These are phyloP conservation scores for Kluyveromyces dobzhanskii DNA, from an alignment of 805 yeast species.

Conservation along the genomic window DNA sequence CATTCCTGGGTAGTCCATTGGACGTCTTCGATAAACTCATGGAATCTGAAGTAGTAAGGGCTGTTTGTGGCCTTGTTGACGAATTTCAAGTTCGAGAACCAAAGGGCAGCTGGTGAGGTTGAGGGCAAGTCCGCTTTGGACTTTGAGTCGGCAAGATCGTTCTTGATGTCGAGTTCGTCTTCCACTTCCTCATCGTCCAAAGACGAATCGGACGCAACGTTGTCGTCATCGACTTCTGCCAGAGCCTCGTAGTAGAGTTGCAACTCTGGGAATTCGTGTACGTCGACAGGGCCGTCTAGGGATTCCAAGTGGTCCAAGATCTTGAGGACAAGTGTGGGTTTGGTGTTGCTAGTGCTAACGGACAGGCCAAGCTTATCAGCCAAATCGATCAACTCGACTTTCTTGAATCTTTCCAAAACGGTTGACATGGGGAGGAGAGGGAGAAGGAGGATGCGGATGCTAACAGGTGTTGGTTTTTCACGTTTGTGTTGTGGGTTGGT, in stretches of 20 bases:
- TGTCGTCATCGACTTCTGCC: slow-evolving; percentile 6
- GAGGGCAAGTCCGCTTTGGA: slow-evolving; percentile 11
- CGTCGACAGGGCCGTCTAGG: slow-evolving; percentile 16
- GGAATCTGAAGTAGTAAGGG: slow-evolving; percentile 16
- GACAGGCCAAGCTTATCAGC: slow-evolving; percentile 18
- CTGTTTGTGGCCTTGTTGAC: slow-evolving; percentile 5
- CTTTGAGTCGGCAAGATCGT: slow-evolving; percentile 8
- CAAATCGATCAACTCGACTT: slow-evolving; percentile 21
- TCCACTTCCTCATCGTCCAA: slow-evolving; percentile 12
- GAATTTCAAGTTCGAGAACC: slow-evolving; percentile 8
- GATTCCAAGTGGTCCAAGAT: slow-evolving; percentile 14
- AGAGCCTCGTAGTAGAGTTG: slow-evolving; percentile 15
- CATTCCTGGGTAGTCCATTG: slow-evolving; percentile 11
- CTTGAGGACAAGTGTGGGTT: slow-evolving; percentile 15
- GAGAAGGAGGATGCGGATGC: not conserved
- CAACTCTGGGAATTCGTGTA: slow-evolving; percentile 23
- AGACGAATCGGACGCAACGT: slow-evolving; percentile 1
- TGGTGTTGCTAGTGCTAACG: slow-evolving; percentile 12
- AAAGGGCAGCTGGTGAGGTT: slow-evolving; percentile 6
- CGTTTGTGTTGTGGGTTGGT: not conserved
- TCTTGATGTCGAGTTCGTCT: slow-evolving; percentile 2
- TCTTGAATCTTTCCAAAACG: slow-evolving; percentile 20
- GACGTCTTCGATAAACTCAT: slow-evolving; percentile 17
- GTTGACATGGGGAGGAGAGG: not conserved
- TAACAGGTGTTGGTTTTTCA: not conserved